A percentile compares a stretch with the other conserved stretches of the same genome.
Evolutionary conservation across 2,329 filamentous ascomycete species (phyloP).

Genomic region (Beauveria brongniartii): DNA sequence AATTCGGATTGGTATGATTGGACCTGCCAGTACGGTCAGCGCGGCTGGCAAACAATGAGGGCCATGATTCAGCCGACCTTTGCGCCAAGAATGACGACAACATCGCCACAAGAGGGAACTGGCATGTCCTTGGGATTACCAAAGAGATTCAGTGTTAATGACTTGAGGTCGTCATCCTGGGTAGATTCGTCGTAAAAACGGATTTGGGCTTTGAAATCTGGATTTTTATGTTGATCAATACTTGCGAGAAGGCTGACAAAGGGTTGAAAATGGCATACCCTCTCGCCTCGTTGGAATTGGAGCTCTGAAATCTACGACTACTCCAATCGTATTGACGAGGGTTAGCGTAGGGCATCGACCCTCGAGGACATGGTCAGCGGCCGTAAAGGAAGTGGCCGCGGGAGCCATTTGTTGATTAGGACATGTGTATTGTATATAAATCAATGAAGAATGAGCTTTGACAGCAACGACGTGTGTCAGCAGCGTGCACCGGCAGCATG

Average conservation of each 20-base stretch:
- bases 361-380: constrained; percentile 36
- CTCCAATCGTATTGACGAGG: constrained; percentile 55
- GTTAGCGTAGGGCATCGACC: constrained; percentile 20
- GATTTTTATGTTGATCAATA: neutral
- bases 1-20: constrained; percentile 28
- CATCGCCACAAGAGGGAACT: constrained; percentile 30
- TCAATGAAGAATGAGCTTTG: neutral
- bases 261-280: constrained; percentile 32
- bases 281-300: constrained; percentile 41
- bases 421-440: neutral
- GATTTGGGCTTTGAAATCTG: constrained; percentile 55
- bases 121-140: constrained; percentile 42
- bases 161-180: constrained; percentile 31
- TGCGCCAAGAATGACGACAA: constrained; percentile 39
- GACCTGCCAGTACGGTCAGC: constrained; percentile 23
- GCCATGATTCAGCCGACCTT: constrained; percentile 35
- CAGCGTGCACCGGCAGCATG: neutral
- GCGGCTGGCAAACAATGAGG: neutral
- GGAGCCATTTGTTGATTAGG: neutral
- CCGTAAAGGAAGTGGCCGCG: constrained; percentile 2
- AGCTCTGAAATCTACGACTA: constrained; percentile 57
- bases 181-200: constrained; percentile 52
- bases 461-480: neutral
- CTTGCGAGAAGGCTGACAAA: neutral
- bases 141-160: constrained; percentile 53